These are phyloP conservation scores for Lasiodiplodia citricola DNA, from an alignment of 2,329 filamentous ascomycete genomes.

Conservation along the genomic window DNA sequence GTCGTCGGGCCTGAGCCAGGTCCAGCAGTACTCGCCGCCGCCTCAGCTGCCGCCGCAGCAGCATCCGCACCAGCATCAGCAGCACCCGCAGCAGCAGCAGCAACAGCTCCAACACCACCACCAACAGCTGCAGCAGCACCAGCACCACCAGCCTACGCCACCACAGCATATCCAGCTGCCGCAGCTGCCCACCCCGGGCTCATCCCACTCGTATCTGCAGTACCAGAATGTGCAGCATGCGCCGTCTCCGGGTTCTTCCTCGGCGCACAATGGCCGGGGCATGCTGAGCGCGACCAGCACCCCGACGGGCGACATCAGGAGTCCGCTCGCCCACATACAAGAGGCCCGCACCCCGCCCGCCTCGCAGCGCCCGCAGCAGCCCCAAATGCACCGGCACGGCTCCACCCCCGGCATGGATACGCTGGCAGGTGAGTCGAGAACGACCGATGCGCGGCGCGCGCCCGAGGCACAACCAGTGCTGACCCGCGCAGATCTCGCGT, in stretches of 20 bases:
- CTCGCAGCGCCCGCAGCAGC: conserved; percentile 41
- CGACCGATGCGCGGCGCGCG: background rate
- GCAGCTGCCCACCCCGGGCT: background rate
- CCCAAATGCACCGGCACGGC: conserved; percentile 42
- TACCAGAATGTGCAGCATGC: conserved; percentile 18
- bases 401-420: conserved; percentile 56
- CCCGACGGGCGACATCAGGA: conserved; percentile 25
- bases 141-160: background rate
- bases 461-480: conserved; percentile 5
- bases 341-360: conserved; percentile 27
- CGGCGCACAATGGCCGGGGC: conserved; percentile 24
- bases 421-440: conserved; percentile 47
- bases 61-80: background rate
- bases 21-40: conserved; percentile 40
- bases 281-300: conserved; percentile 27
- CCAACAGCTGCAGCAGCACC: conserved; percentile 5
- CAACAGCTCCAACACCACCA: conserved; percentile 9
- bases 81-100: background rate
- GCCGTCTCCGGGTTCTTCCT: conserved; percentile 8
- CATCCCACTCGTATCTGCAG: conserved; percentile 17
- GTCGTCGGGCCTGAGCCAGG: conserved; percentile 52
- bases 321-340: conserved; percentile 30
- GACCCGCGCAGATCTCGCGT: conserved; percentile 47
- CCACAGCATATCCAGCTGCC: conserved; percentile 19
- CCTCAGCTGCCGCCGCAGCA: conserved; percentile 16